Percentiles rank a stretch among this genome's conserved stretches.
phyloP scores from a whole-genome alignment of 495 filamentous ascomycete genomes.

The Daldinia loculata region DNA sequence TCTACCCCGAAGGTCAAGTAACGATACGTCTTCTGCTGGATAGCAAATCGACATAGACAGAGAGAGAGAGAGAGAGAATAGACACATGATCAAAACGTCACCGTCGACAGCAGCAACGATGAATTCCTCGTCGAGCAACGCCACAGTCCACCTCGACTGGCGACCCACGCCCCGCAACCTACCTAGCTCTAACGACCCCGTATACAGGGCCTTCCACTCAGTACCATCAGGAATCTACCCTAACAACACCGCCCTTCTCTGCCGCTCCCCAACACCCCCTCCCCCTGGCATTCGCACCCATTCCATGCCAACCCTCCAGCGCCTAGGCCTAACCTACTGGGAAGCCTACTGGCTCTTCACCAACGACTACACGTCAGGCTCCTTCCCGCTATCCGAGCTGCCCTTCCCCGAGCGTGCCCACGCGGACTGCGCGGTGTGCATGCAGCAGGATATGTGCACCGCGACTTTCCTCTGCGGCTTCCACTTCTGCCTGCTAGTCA shows the following conservation, averaged over 20 bases:
- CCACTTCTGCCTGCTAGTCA: background rate
- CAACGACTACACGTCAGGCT: rapidly evolving
- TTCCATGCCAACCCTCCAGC: too few relatives aligned
- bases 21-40: background rate
- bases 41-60: background rate
- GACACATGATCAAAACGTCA: background rate
- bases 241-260: background rate
- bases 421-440: background rate
- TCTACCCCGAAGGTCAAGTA: background rate
- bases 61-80: too few relatives aligned
- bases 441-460: background rate
- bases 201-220: background rate
- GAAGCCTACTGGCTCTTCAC: background rate
- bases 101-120: background rate
- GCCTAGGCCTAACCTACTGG: background rate
- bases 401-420: background rate
- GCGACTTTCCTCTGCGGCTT: background rate
- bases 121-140: background rate
- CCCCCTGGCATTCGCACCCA: too few relatives aligned
- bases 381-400: too few relatives aligned
- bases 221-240: background rate
- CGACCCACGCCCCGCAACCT: background rate
- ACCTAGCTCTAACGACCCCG: background rate
- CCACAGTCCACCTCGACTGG: too few relatives aligned
- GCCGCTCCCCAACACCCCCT: background rate